A percentile compares a stretch with the other conserved stretches of the same genome.
These are phyloP conservation scores for Novymonas esmeraldas DNA, from an alignment of 208 protist species.

Conservation along the genomic window DNA sequence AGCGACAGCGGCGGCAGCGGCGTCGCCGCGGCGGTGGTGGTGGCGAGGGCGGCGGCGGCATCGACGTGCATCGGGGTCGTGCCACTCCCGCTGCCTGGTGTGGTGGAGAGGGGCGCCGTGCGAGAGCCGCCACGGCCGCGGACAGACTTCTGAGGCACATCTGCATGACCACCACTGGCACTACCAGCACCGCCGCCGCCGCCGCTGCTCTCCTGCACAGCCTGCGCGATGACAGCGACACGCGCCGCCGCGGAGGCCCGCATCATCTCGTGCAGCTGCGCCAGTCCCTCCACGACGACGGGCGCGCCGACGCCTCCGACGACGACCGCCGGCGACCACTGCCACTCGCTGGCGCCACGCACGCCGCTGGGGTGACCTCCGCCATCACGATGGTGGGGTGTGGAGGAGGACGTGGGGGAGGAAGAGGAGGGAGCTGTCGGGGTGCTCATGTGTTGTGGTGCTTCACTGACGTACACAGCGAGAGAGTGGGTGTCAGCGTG, in stretches of 20 bases:
- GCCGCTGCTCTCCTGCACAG: slow-evolving; percentile 10
- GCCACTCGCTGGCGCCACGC: no score
- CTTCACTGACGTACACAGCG: no score
- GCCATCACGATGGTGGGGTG: no score
- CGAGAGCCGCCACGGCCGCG: no score
- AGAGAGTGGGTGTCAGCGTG: no score
- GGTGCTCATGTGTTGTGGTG: not conserved
- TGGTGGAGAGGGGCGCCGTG: no score
- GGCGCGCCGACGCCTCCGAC: no score
- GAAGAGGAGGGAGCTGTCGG: no score
- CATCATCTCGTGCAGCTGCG: slow-evolving; percentile 20
- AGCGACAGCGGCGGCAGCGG: slow-evolving; percentile 26
- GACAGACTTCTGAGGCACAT: no score
- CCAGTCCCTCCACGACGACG: slow-evolving; percentile 14
- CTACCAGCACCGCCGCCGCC: not conserved
- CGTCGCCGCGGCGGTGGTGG: not conserved
- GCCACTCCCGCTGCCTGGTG: not conserved
- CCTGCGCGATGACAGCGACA: slow-evolving; percentile 14
- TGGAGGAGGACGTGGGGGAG: no score
- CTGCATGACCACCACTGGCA: not conserved
- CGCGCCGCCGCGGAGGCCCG: slow-evolving; percentile 21
- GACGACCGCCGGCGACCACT: no score
- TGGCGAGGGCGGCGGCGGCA: not conserved
- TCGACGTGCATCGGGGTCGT: not conserved
- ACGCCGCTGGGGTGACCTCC: no score